Conservation (phyloP, 495 filamentous ascomycete genomes). For the Melanomma pulvis-pyrius region DNA sequence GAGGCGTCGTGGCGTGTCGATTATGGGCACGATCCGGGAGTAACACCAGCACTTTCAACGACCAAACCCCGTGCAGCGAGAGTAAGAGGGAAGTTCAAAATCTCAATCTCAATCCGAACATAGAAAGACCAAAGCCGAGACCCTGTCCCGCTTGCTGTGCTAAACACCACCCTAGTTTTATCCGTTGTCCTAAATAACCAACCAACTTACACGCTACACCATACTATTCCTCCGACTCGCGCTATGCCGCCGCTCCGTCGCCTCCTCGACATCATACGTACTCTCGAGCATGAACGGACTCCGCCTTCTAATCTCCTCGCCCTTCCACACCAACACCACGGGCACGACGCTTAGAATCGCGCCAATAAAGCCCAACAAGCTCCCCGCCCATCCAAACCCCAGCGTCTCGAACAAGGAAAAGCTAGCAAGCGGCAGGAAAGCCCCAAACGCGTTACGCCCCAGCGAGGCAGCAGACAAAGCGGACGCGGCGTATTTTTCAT, state of each 20-base stretch:
- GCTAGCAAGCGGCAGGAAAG: slow-evolving; percentile 53
- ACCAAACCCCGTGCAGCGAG: too few relatives aligned
- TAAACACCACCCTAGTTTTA: neutral
- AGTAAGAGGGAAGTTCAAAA: too few relatives aligned
- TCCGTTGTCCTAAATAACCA: neutral
- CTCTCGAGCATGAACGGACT: slow-evolving; percentile 1
- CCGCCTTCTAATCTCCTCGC: neutral
- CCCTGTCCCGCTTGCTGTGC: neutral
- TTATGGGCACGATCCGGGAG: too few relatives aligned
- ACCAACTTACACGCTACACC: neutral
- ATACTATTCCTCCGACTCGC: neutral
- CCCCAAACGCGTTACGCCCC: slow-evolving; percentile 48
- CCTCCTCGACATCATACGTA: neutral
- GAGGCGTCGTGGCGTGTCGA: too few relatives aligned
- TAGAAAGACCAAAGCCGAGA: too few relatives aligned
- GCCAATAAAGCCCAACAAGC: neutral
- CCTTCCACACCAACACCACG: neutral
- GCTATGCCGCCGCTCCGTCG: neutral
- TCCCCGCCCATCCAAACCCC: slow-evolving; percentile 49
- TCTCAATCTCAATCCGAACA: too few relatives aligned
- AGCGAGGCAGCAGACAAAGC: slow-evolving; percentile 51
- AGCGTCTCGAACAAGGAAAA: slow-evolving; percentile 48
- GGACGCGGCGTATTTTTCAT: slow-evolving; percentile 50
- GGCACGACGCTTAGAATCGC: neutral
- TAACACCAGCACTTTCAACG: too few relatives aligned